Base-by-base conservation (phyloP, 1,139 yeast genomes). In the Wickerhamomyces sp. region DNA sequence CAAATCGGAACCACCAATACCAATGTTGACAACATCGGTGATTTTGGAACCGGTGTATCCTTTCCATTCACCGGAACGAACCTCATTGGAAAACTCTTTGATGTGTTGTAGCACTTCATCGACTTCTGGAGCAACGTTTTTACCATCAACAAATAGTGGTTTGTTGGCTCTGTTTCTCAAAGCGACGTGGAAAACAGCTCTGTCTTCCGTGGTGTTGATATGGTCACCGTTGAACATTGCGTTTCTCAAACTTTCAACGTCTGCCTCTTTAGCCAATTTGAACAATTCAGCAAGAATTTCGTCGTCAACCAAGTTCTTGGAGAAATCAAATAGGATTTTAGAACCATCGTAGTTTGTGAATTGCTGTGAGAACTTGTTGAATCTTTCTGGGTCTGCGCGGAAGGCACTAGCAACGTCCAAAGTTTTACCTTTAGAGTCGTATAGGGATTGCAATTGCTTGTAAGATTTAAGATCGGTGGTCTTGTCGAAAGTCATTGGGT, bases 1-100 rank as follows among this genome's bases (percentile, higher is more conserved):
- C 56, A 91, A 75, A 64, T 91, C 98, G 21, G 97, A 88, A 51
- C 98, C 98, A 59, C 98, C 98, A 59, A 91, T 91, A 66, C 98
- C 98, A 56, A 91, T 86, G 73, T 91, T 91, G 57, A 91, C 97
- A 41, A 91, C 80, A 58, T 88, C 95, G 52, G 93, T 84, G 64
- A 91, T 91, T 52, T 72, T 67, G 74, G 88, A 88, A 52, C 97
- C 97, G 48, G 96, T 80, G 75, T 85, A 91, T 61, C 98, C 98
- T 55, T 78, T 87, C 96, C 97, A 89, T 49, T 70, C 73, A 53
- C 98, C 98, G 30, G 91, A 79, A 64, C 98, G 82, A 44, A 91
- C 82, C 49, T 74, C 70, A 45, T 86, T 86, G 38, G 95, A 78
- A 69, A 91, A 91, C 63, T 89, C 95, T 70, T 85, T 85, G 91